Conservation (phyloP, 2,329 filamentous ascomycete species). For the Neodidymelliopsis sp. region DNA sequence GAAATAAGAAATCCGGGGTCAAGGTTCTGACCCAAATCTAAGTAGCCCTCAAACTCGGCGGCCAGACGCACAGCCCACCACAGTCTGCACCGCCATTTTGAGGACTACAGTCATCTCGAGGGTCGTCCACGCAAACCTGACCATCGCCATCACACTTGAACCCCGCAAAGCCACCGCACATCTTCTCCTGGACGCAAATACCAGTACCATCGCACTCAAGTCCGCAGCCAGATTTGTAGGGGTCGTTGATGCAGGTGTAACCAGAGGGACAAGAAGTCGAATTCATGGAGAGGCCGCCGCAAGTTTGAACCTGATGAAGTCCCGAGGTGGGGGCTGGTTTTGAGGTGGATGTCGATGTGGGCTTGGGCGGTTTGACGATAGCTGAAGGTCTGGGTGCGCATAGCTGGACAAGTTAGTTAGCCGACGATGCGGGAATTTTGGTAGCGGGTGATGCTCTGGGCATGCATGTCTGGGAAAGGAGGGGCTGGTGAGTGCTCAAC, state of each 20-base stretch:
- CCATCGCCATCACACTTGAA: conserved; percentile 40
- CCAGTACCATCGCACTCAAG: conserved; percentile 42
- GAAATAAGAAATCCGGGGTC: too few species aligned
- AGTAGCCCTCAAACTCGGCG: conserved; percentile 2
- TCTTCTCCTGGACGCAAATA: conserved; percentile 45
- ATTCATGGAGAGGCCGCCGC: conserved; percentile 36
- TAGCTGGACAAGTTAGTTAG: too few species aligned
- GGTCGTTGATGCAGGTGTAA: conserved; percentile 42
- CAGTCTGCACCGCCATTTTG: conserved; percentile 53
- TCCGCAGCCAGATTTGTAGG: conserved; percentile 40
- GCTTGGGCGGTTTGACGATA: background rate
- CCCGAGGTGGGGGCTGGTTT: background rate
- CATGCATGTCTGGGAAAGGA: too few species aligned
- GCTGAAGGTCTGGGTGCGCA: background rate
- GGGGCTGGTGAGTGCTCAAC: too few species aligned
- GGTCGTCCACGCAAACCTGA: conserved; percentile 54
- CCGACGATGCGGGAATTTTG: too few species aligned
- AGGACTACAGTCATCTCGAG: conserved; percentile 53
- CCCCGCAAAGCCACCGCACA: conserved; percentile 54
- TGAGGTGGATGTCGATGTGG: background rate
- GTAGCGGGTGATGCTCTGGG: too few species aligned
- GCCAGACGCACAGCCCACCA: conserved; percentile 52
- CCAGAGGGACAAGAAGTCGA: conserved; percentile 13
- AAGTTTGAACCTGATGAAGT: conserved; percentile 20
- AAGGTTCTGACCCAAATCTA: too few species aligned